These are phyloP conservation scores for Melanomma pulvis-pyrius DNA, from an alignment of 495 filamentous ascomycete species.

Conservation along the genomic window DNA sequence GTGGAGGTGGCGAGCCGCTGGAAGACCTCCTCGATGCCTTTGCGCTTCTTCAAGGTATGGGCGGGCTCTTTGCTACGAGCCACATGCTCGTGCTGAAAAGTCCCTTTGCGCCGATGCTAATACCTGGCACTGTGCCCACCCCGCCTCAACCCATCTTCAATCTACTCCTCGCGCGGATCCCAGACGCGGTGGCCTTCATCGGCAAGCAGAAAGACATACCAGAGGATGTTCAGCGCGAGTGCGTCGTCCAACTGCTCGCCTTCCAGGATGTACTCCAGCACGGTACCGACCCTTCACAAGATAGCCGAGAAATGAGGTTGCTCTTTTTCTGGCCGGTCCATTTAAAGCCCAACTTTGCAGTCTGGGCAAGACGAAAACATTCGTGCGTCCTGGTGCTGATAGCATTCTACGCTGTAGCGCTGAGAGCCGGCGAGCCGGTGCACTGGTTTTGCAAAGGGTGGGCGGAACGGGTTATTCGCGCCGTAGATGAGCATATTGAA, in stretches of 20 bases:
- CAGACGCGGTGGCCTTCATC: not conserved
- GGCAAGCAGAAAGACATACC: not conserved
- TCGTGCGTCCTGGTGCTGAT: constrained; percentile 24
- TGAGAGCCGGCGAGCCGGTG: constrained; percentile 13
- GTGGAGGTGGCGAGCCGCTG: not conserved
- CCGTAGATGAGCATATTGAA: constrained; percentile 17
- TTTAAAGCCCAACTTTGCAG: constrained; percentile 8
- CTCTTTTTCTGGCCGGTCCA: constrained; percentile 27
- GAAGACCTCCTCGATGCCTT: constrained; percentile 35
- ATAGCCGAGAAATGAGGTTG: constrained; percentile 22
- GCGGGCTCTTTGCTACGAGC: constrained; percentile 8
- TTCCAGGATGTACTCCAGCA: not conserved
- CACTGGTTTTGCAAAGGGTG: constrained; percentile 34
- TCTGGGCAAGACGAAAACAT: constrained; percentile 14
- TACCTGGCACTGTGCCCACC: not conserved
- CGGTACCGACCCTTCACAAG: not conserved
- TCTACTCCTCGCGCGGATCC: not conserved
- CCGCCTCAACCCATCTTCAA: constrained; percentile 21
- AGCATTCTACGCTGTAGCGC: constrained; percentile 17
- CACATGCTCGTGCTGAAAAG: not conserved
- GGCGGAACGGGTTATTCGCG: constrained; percentile 16
- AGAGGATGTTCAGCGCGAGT: not conserved
- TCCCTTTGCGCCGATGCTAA: constrained; percentile 14
- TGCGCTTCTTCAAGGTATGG: constrained; percentile 25
- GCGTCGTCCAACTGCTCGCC: not conserved